phyloP scores from a whole-genome alignment of 139 green algal genomes.

The Micromonas commoda region DNA sequence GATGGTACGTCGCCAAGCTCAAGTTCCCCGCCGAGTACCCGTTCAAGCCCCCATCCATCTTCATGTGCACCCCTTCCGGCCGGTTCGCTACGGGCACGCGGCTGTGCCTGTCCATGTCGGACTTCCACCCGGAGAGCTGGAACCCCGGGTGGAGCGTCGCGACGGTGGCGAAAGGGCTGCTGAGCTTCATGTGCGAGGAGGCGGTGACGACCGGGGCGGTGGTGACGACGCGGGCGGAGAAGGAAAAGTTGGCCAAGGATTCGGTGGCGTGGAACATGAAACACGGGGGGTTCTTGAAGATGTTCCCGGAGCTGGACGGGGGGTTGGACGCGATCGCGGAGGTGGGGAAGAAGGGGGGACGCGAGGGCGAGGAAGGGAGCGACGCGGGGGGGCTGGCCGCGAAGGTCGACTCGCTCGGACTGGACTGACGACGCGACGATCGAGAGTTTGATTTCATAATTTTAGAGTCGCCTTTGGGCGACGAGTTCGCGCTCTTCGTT shows the following conservation, averaged over 20 bases:
- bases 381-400: not conserved
- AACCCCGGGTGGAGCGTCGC: conserved; percentile 57
- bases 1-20: conserved; percentile 21
- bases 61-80: conserved; percentile 31
- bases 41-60: conserved; percentile 61
- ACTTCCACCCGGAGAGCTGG: conserved; percentile 45
- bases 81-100: conserved; percentile 67
- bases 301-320: conserved; percentile 11
- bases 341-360: not conserved
- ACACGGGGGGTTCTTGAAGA: not conserved
- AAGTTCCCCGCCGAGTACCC: conserved; percentile 48
- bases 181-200: conserved; percentile 59
- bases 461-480: too few relatives aligned
- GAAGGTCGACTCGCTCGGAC: not conserved
- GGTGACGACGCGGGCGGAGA: conserved; percentile 1
- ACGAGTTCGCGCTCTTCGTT: too few relatives aligned
- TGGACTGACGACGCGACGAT: not conserved
- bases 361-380: not conserved
- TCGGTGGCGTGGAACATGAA: not conserved
- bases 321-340: not conserved
- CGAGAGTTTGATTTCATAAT: too few relatives aligned
- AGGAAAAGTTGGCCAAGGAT: conserved; percentile 9
- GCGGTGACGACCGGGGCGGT: conserved; percentile 5
- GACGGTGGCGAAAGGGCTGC: conserved; percentile 50
- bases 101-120: conserved; percentile 72